Base-by-base conservation (phyloP, 257 asterid genomes). In the Rehmannia glutinosa region DNA sequence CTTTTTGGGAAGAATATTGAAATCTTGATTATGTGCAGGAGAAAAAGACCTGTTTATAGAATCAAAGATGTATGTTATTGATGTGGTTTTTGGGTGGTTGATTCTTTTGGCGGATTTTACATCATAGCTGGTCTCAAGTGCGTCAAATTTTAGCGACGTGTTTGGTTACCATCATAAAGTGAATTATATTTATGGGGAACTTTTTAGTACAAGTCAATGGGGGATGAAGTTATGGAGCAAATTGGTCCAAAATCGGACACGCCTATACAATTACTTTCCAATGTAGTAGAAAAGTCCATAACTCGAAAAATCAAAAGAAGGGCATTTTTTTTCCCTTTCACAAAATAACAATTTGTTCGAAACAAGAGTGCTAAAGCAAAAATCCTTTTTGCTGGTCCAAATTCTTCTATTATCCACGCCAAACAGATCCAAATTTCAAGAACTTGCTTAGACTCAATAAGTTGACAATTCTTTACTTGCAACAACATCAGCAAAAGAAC, bases 391-490 rank as follows among this genome's bases (percentile, higher is more conserved):
- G n/a, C n/a, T n/a, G n/a, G n/a, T n/a, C n/a, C n/a, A n/a, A n/a
- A n/a, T n/a, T n/a, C n/a, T n/a, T n/a, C n/a, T n/a, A n/a, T n/a
- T n/a, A n/a, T n/a, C n/a, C n/a, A n/a, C n/a, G 38, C 54, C 66
- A 50, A 73, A 73, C 66, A 60, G 66, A 43, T 43, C 33, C 41
- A 53, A 72, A 72, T 67, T 3, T 9, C 15, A 39, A 54, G 66
- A 57, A 39, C 47, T 70, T 70, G 62, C 52, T 70, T 49, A 41
- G 45, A 50, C 23, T 50, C 46, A 59, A 53, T 32, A 12, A 32
- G 46, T 75, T 70, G 70, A 24, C 70, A 41, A 42, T 28, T 63
- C n/a, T 38, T 63, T 5, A 13, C 57, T 6, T 51, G 20, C 25
- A 6, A 35, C 46, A 32, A 25, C 33, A 66, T 50, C 58, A 28